Evolutionary conservation across 305 asterid genomes (phyloP), one percentile per base, ranked within the genome.

Genomic region (Rubia balearica): DNA sequence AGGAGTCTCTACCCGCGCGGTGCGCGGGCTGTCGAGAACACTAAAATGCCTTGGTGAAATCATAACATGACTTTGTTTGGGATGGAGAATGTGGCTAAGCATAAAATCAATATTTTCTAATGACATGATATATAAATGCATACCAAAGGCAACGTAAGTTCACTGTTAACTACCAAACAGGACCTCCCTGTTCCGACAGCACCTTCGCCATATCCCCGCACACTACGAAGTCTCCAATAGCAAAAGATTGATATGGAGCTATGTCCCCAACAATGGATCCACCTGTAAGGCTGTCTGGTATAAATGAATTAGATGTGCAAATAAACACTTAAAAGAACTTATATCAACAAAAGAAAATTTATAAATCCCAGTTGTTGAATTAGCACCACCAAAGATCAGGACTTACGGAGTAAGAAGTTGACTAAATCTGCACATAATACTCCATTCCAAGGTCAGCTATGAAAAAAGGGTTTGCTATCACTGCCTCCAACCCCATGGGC

Each of bases 241-340:
- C 84, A 78, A 93, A 93, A 79, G 98, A 95, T 81, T 93, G 97
- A 85, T 93, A 93, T 69, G 97, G 98, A 85, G 98, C 97, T 76
- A 93, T 93, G 76, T 93, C 96, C 66, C 98, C 98, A 30, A 91
- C 97, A 61, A 89, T 71, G 42, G 98, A 93, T 56, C 96, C 98
- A 71, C 98, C 96, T 30, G 89, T 86, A 78, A 93, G 87, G 86
- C 98, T 93, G 87, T 75, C 61, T 76, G 75, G 80, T 51, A 19
- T 33, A 49, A 68, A 68, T 46, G 46, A 51, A 59, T 64, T 51
- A 76, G 63, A 59, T 30, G 68, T 69, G 79, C 60, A 73, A 27
- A 38, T 16, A 40, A 57, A 49, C 64, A 65, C 16, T n/a, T 45
- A 43, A 66, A 19, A 65, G 64, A 70, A 59, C 33, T 68, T 78